Conservation (phyloP, 345 rosid genomes). For the Sonneratia alba region DNA sequence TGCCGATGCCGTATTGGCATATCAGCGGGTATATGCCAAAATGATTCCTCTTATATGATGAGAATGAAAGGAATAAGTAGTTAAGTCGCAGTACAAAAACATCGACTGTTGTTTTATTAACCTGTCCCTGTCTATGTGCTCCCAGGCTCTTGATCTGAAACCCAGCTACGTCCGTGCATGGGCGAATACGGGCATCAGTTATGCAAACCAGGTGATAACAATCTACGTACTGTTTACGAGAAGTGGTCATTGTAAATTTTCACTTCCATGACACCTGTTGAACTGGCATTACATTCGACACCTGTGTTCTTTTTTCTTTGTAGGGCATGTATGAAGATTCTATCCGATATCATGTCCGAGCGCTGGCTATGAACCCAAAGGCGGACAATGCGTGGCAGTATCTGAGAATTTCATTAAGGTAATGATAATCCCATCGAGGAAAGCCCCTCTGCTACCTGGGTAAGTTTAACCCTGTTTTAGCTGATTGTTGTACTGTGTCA, state of each 20-base stretch:
- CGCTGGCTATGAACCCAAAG: conserved; percentile 97
- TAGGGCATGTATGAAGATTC: conserved; percentile 95
- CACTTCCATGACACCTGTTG: not conserved
- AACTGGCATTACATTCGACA: not conserved
- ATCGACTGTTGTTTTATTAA: not conserved
- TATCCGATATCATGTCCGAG: conserved; percentile 83
- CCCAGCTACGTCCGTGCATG: conserved; percentile 99
- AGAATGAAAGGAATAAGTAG: too few species aligned
- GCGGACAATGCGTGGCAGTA: conserved; percentile 99
- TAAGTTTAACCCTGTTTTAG: not conserved
- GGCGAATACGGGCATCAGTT: conserved; percentile 99
- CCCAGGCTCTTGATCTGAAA: conserved; percentile 94
- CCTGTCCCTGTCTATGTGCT: not conserved
- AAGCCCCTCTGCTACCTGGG: not conserved
- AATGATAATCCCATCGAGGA: not conserved
- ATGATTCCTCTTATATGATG: not conserved
- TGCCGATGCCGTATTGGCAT: conserved; percentile 94
- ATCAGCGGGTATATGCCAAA: conserved; percentile 53
- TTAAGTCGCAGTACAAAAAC: too few species aligned
- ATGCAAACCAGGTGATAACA: conserved; percentile 82
- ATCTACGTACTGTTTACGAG: not conserved
- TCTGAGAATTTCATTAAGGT: conserved; percentile 93
- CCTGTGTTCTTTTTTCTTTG: conserved; percentile 7
- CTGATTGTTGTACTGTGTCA: not conserved
- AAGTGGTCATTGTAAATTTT: not conserved